Base-by-base conservation (phyloP, 805 yeast genomes). In the Candida koratica region DNA sequence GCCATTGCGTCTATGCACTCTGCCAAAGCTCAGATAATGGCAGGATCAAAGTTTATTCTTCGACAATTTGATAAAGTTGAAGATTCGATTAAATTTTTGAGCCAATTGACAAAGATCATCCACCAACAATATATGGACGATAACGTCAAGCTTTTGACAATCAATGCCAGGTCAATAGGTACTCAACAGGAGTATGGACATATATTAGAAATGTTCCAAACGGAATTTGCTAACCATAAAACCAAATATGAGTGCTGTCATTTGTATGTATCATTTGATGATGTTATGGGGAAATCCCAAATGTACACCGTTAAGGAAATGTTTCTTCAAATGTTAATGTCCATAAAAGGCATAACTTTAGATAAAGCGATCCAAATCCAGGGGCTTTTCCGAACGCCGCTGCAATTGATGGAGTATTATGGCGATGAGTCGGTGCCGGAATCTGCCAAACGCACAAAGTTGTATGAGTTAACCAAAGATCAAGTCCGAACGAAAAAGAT, bases 351-450 rank as follows among this genome's bases (percentile, higher is more conserved):
- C 0, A 68, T 93, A 1, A 77, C 95, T 0, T 60, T 85, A 19
- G 97, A 90, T 44, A 87, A 84, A 53, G 98, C 98, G 0, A 52
- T 77, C 7, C 76, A 77, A 6, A 78, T 93, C 7, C 97, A 89
- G 57, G 64, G 65, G 13, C 54, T 69, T 27, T 93, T 69, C 51
- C 77, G 78, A 2, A 89, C 97, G 0, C 93, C 97, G 0, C 61
- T 62, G 23, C 54, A 51, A 13, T 64, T 90, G n/a, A 53, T 81
- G 9, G 64, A 67, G 14, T 75, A 70, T 8, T 84, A 64, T 46
- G 61, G 26, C 4, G 41, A 46, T 16, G 20, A 43, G 4, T 5
- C 16, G 4, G 15, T n/a, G 5, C 25, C 48, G 1, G 55, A 48
- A 9, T 35, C 33, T 1, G 71, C 61, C 1, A 64, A 63, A 42